These are phyloP conservation scores for Phytopythium litorale DNA, from an alignment of 352 stramenopile species.

Conservation along the genomic window DNA sequence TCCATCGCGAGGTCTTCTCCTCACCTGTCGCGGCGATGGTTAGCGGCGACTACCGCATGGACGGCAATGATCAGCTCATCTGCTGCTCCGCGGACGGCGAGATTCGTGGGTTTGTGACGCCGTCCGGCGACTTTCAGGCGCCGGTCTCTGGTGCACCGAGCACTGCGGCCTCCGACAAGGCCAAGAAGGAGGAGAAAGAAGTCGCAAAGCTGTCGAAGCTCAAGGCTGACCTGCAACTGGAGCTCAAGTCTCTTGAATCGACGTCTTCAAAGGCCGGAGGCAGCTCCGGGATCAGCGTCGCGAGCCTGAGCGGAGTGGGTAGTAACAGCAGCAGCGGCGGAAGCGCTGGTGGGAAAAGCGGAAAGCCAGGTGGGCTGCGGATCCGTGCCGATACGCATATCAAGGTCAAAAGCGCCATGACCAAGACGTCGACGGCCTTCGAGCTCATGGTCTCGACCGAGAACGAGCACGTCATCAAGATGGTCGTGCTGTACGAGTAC, in stretches of 20 bases:
- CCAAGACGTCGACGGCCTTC: constrained; percentile 44
- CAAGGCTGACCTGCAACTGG: constrained; percentile 66
- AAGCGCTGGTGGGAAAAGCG: constrained; percentile 21
- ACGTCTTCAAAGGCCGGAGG: constrained; percentile 15
- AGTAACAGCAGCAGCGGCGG: constrained; percentile 10
- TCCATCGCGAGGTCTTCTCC: constrained; percentile 78
- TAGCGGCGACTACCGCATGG: constrained; percentile 85
- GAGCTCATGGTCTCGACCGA: constrained; percentile 85
- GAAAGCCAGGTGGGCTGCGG: constrained; percentile 30
- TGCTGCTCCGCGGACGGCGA: constrained; percentile 81
- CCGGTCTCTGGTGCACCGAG: constrained; percentile 9
- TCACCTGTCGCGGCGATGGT: constrained; percentile 67
- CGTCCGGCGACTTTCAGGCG: constrained; percentile 34
- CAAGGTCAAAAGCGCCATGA: constrained; percentile 50
- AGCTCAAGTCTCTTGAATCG: constrained; percentile 75
- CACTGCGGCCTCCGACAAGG: constrained; percentile 30
- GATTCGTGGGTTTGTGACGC: constrained; percentile 64
- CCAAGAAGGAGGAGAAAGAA: constrained; percentile 64
- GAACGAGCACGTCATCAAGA: constrained; percentile 86
- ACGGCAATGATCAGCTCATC: constrained; percentile 87
- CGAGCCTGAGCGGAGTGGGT: constrained; percentile 1
- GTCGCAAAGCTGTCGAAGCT: constrained; percentile 78
- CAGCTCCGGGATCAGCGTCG: constrained; percentile 6
- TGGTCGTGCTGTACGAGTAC: constrained; percentile 83
- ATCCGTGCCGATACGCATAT: constrained; percentile 60